These are phyloP conservation scores for Phaeophleospora eucalypticola DNA, from an alignment of 2,329 filamentous ascomycete species.

Conservation along the genomic window DNA sequence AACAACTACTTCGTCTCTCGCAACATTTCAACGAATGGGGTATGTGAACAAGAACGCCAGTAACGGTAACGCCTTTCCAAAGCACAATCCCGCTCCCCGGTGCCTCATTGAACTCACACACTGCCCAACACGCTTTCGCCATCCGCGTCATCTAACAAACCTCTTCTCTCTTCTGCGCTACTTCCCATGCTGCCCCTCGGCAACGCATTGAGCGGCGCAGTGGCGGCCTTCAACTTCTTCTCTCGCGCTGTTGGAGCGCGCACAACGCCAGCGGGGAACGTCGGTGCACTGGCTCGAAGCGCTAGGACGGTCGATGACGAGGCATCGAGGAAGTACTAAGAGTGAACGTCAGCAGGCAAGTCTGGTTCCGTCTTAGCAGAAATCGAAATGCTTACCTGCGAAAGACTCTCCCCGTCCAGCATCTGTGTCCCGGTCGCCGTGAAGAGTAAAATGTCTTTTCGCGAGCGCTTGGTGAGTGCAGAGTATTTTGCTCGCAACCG, in stretches of 20 bases:
- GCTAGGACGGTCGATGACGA: neutral
- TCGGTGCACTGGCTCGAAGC: neutral
- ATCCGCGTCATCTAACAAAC: no score
- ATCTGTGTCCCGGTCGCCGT: neutral
- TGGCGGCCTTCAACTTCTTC: neutral
- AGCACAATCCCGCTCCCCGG: no score
- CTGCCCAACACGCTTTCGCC: no score
- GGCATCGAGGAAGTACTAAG: neutral
- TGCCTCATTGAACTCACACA: no score
- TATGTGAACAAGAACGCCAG: no score
- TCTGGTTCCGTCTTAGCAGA: no score
- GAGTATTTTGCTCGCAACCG: neutral
- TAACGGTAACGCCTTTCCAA: no score
- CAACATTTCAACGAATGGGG: no score
- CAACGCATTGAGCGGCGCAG: no score
- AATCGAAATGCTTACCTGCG: neutral
- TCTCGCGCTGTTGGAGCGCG: neutral
- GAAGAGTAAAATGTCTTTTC: neutral
- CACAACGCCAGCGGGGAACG: neutral
- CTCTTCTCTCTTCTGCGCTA: no score
- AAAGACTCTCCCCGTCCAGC: neutral
- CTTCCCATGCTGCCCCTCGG: no score
- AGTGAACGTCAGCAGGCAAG: neutral
- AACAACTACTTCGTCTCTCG: no score
- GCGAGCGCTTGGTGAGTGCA: neutral